Percentiles rank a stretch among this genome's conserved stretches.
Evolutionary conservation across 2,329 filamentous ascomycete species (phyloP).

Genomic region (Zalaria sp.): DNA sequence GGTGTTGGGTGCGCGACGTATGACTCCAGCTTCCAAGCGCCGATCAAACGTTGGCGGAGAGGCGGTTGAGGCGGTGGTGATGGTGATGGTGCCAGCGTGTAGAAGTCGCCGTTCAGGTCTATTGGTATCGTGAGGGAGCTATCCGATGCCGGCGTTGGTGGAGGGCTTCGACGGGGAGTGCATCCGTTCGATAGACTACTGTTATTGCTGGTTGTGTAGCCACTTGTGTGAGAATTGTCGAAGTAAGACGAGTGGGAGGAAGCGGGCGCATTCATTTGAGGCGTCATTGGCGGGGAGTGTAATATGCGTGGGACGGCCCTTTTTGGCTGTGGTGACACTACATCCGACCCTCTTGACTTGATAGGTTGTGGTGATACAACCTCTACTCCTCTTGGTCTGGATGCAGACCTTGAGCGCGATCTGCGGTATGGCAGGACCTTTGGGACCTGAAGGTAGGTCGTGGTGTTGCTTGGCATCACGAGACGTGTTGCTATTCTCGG

Average conservation of each 20-base stretch:
- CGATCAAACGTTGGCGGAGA: conserved; percentile 18
- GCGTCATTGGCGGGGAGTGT: not conserved
- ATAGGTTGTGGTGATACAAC: conserved; percentile 6
- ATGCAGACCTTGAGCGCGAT: conserved; percentile 17
- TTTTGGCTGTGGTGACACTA: not conserved
- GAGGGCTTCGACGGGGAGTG: too few relatives aligned
- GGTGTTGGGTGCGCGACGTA: conserved; percentile 23
- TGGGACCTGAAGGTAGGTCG: conserved; percentile 22
- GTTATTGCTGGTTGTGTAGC: conserved; percentile 4
- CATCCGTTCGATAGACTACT: too few relatives aligned
- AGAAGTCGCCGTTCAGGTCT: conserved; percentile 18
- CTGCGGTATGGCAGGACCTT: conserved; percentile 18
- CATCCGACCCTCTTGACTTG: not conserved
- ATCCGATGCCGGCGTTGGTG: not conserved
- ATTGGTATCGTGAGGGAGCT: not conserved
- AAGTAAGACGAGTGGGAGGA: not conserved
- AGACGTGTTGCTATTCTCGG: not conserved
- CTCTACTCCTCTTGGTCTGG: conserved; percentile 5
- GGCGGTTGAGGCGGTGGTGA: conserved; percentile 15
- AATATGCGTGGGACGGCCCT: not conserved
- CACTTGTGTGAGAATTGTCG: not conserved
- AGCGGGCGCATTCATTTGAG: not conserved
- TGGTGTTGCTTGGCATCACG: conserved; percentile 10
- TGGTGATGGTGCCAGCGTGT: conserved; percentile 13
- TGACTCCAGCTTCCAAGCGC: conserved; percentile 23